Base-by-base conservation (phyloP, 176 grass and related monocot genomes). In the Rhipidocladum racemiflorum region DNA sequence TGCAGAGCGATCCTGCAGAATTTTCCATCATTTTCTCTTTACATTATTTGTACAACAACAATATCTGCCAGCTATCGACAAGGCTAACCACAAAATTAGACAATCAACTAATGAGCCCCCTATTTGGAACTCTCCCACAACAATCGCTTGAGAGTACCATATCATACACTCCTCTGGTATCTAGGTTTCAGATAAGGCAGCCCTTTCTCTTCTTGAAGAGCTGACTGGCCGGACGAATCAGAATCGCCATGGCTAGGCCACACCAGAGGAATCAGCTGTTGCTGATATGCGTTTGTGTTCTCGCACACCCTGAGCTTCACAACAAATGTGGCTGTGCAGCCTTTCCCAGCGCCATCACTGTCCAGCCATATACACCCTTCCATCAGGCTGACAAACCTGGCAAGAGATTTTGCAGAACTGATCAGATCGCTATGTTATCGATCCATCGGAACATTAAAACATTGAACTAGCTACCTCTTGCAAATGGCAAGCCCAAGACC, bases 291-390 rank as follows among this genome's bases (percentile, higher is more conserved):
- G n/a, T 78, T 78, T 0, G 69, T 79, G 64, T 90, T 86, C 35
- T 97, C 91, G 17, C 91, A 93, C 17, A 84, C 16, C 7, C 89
- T 89, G 28, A 99, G 91, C 88, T 91, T 93, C 49, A 95, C 42
- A 25, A 95, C 60, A 16, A 99, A 99, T 7, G 83, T 90, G 0
- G 89, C 96, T 0, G 83, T 99, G 73, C 96, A 99, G 68, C 96
- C 96, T 78, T 90, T 99, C 74, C 96, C 92, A 0, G 76, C 64
- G 51, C 96, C 96, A 87, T 99, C 92, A 14, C 96, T 99, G 27
- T 99, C 96, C 9, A 99, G 44, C 96, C 96, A 99, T 64, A 99
- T 95, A 68, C 91, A 83, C 68, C 96, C 96, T 91, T 90, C 93
- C 96, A 99, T 99, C 40, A 99, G 85, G 82, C 48, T 90, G 38